Conservation (phyloP, 2,329 filamentous ascomycete species). For the Alternaria panax region DNA sequence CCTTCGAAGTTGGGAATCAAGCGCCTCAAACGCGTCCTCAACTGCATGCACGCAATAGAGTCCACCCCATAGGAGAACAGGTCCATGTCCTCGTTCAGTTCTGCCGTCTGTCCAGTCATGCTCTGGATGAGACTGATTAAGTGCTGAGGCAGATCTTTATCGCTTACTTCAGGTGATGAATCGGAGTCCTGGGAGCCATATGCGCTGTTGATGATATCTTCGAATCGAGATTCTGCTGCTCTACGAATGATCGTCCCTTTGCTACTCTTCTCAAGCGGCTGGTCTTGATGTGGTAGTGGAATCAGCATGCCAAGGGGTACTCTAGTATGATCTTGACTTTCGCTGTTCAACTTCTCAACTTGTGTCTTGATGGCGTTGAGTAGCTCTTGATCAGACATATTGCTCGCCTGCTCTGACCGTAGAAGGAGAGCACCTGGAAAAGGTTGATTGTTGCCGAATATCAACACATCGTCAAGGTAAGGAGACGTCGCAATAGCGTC, state of each 20-base stretch:
- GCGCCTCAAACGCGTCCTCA: conserved; percentile 52
- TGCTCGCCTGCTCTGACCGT: conserved; percentile 41
- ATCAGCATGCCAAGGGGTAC: conserved; percentile 62
- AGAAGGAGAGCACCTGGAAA: conserved; percentile 67
- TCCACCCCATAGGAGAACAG: conserved; percentile 67
- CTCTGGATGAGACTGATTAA: conserved; percentile 29
- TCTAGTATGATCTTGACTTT: conserved; percentile 60
- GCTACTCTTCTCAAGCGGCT: conserved; percentile 64
- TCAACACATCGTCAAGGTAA: conserved; percentile 62
- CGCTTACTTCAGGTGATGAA: conserved; percentile 26
- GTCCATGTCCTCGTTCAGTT: conserved; percentile 54
- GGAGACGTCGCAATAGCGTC: conserved; percentile 58
- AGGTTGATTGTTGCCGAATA: conserved; percentile 67
- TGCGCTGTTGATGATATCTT: conserved; percentile 54
- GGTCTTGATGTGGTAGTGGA: conserved; percentile 49
- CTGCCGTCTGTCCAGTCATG: conserved; percentile 30
- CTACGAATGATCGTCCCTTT: conserved; percentile 67
- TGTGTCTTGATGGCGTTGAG: conserved; percentile 53
- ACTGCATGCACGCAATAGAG: conserved; percentile 64
- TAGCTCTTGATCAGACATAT: conserved; percentile 48
- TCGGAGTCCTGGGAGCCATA: conserved; percentile 50
- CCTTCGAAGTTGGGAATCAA: conserved; percentile 46
- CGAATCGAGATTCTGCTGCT: conserved; percentile 60
- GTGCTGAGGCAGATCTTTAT: conserved; percentile 38
- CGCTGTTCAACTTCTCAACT: conserved; percentile 58